phyloP scores from a whole-genome alignment of 352 stramenopile genomes.

The Aphanomyces euteiches region DNA sequence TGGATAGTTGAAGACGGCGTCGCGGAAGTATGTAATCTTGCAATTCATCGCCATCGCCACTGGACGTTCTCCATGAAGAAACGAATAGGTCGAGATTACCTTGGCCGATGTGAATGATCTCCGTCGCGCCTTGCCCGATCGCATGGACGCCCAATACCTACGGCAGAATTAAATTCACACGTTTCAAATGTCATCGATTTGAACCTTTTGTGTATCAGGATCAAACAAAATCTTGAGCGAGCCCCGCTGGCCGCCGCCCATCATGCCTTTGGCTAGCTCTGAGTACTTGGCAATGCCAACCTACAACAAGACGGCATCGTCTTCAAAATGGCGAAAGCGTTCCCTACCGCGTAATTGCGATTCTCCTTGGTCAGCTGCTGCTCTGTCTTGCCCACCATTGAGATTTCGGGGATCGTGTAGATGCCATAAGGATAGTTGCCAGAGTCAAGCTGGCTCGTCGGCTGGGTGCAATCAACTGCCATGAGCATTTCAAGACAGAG shows the following conservation, averaged over 20 bases:
- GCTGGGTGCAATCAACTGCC: conserved; percentile 26
- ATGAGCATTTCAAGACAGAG: no score
- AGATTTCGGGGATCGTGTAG: conserved; percentile 86
- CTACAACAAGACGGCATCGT: background rate
- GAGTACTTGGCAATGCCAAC: conserved; percentile 75
- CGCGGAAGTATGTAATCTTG: conserved; percentile 86
- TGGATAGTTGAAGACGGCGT: conserved; percentile 90
- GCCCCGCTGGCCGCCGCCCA: conserved; percentile 71
- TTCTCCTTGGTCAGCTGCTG: conserved; percentile 77
- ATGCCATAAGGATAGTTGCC: conserved; percentile 79
- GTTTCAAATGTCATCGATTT: background rate
- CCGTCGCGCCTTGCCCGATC: conserved; percentile 81
- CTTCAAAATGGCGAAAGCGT: background rate
- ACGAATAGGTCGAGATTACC: conserved; percentile 1
- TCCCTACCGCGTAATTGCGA: conserved; percentile 33
- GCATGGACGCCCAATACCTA: conserved; percentile 74
- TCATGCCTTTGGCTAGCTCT: conserved; percentile 81
- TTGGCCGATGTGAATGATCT: conserved; percentile 88
- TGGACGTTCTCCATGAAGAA: background rate
- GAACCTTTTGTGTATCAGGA: conserved; percentile 47
- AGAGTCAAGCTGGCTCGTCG: conserved; percentile 64
- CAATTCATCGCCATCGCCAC: conserved; percentile 81
- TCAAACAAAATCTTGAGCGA: conserved; percentile 87
- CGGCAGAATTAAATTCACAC: background rate
- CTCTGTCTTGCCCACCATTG: conserved; percentile 87